Percentiles rank a stretch among this genome's conserved stretches.
Evolutionary conservation across 192 early-diverging fungal species (phyloP).

Genomic region (Dispira simplex): DNA sequence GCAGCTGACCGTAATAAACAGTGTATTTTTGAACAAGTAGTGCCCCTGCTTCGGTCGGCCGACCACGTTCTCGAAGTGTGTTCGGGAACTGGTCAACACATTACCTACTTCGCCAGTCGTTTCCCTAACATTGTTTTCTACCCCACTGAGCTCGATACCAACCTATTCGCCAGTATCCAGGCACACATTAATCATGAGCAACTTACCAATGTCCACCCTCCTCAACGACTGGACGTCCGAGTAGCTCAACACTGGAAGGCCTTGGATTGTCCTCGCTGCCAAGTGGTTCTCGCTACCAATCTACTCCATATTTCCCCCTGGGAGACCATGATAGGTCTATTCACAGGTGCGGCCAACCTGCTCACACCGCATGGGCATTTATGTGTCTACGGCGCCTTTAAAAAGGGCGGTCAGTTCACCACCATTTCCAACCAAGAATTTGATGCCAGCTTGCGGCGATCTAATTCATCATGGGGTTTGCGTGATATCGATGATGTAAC

Average conservation of each 20-base stretch:
- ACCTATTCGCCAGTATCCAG: slow-evolving; percentile 1
- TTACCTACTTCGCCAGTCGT: slow-evolving; percentile 12
- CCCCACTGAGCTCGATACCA: slow-evolving; percentile 13
- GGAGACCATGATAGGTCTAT: slow-evolving; percentile 13
- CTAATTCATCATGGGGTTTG: slow-evolving; percentile 17
- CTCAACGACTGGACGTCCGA: background rate
- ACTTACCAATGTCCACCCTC: slow-evolving; percentile 4
- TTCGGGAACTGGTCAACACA: slow-evolving; percentile 21
- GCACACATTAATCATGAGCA: slow-evolving; percentile 9
- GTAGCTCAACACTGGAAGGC: slow-evolving; percentile 1
- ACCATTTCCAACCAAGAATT: slow-evolving; percentile 18
- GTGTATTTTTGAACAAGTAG: slow-evolving; percentile 13
- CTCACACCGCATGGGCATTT: slow-evolving; percentile 9
- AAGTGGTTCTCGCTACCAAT: slow-evolving; percentile 16
- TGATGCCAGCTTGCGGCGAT: slow-evolving; percentile 13
- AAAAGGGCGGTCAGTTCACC: slow-evolving; percentile 17
- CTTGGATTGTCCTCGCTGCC: slow-evolving; percentile 7
- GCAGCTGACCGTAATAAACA: slow-evolving; percentile 19
- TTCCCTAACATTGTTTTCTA: slow-evolving; percentile 15
- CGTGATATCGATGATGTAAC: slow-evolving; percentile 18
- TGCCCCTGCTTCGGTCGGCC: slow-evolving; percentile 8
- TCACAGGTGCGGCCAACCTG: slow-evolving; percentile 11
- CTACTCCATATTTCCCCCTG: slow-evolving; percentile 20
- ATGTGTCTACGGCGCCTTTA: slow-evolving; percentile 19
- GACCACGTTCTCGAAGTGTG: slow-evolving; percentile 13